phyloP scores from a whole-genome alignment of 1,284 basidiomycete genomes.

The Moesziomyces globuligerus region DNA sequence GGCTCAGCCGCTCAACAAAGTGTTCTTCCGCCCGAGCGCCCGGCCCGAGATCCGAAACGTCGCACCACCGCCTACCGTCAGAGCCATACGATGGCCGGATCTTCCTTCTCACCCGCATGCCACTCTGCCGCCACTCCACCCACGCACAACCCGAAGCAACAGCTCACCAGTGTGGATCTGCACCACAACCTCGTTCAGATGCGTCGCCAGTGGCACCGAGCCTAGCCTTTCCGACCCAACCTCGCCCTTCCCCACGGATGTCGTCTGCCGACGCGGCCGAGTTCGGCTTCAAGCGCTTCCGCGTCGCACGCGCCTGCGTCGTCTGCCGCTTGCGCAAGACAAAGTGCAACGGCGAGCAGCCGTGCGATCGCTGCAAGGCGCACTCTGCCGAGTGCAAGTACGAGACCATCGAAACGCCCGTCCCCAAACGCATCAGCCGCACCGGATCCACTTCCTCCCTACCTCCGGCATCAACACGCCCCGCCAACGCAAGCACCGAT shows the following conservation, averaged over 20 bases:
- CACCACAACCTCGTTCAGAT: too few species aligned
- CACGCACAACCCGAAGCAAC: too few species aligned
- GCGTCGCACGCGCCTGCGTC: conserved; percentile 38
- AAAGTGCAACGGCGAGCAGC: conserved; percentile 48
- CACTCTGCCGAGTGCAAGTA: conserved; percentile 48
- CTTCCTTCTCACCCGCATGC: too few species aligned
- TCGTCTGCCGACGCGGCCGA: conserved; percentile 49
- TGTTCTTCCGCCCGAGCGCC: too few species aligned
- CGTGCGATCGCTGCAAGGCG: conserved; percentile 47
- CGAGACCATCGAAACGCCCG: conserved; percentile 35
- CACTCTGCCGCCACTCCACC: too few species aligned
- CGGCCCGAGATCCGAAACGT: too few species aligned
- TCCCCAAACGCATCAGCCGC: conserved; percentile 22
- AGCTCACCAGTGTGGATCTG: too few species aligned
- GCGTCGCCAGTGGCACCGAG: too few species aligned
- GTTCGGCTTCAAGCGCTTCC: conserved; percentile 46
- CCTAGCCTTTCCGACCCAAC: not conserved
- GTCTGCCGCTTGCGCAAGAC: conserved; percentile 48
- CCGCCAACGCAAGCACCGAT: conserved; percentile 4
- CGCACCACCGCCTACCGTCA: too few species aligned
- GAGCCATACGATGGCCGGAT: too few species aligned
- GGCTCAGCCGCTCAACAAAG: too few species aligned
- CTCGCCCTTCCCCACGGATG: conserved; percentile 11
- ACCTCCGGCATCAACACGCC: conserved; percentile 6
- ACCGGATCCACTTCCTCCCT: conserved; percentile 20